Conservation (phyloP, 441 rosid genomes). For the Gossypium schwendimanii region DNA sequence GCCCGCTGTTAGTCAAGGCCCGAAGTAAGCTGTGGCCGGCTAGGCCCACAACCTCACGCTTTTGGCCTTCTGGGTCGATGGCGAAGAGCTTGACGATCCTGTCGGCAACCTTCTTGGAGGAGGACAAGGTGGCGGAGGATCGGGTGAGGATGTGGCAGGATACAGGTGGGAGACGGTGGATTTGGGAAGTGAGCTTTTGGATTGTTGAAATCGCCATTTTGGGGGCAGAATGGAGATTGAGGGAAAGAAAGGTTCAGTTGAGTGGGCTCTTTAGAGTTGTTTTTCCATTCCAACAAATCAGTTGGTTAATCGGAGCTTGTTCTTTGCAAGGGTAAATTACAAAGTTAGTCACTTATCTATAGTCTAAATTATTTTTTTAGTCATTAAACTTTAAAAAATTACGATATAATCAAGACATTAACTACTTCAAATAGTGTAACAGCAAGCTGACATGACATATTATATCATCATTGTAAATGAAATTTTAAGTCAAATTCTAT, state of each 20-base stretch:
- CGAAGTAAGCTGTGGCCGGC: constrained; percentile 80
- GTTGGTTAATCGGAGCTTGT: background rate
- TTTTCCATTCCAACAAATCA: background rate
- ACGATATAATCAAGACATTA: too few species aligned
- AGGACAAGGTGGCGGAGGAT: constrained; percentile 27
- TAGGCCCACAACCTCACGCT: constrained; percentile 65
- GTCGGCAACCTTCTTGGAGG: constrained; percentile 68
- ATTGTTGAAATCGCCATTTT: constrained; percentile 17
- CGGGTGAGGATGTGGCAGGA: constrained; percentile 45
- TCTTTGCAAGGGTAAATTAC: background rate
- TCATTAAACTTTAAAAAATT: too few species aligned
- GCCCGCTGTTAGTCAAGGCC: constrained; percentile 52
- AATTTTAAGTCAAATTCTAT: too few species aligned
- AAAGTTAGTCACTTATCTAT: too few species aligned
- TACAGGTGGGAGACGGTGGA: constrained; percentile 54
- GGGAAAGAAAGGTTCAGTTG: background rate
- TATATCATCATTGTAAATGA: too few species aligned
- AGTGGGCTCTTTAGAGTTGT: background rate
- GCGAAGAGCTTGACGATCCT: constrained; percentile 82
- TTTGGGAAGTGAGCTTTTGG: constrained; percentile 27
- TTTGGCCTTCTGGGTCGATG: constrained; percentile 64
- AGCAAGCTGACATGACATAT: too few species aligned
- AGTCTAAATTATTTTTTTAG: too few species aligned
- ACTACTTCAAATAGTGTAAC: too few species aligned
- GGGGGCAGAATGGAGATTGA: background rate